Evolutionary conservation across 805 yeast genomes (phyloP).

Genomic region (Phaffomyces antillensis): DNA sequence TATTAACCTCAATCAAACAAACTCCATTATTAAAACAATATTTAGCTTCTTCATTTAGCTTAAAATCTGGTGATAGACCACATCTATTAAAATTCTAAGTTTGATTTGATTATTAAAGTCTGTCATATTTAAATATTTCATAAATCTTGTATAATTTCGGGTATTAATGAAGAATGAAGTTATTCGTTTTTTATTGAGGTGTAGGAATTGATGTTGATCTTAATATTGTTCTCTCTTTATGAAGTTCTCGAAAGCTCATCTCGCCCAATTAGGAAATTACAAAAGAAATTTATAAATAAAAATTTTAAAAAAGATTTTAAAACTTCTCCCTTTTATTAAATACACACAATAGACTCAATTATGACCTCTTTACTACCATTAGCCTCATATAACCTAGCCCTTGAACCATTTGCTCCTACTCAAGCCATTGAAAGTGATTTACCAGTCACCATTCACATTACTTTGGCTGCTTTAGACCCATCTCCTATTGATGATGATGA

Average conservation of each 20-base stretch:
- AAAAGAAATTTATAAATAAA: conserved; percentile 15
- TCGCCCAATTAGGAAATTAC: conserved; percentile 19
- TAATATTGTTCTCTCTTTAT: not conserved
- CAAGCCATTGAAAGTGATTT: conserved; percentile 81
- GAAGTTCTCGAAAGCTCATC: conserved; percentile 7
- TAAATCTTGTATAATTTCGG: conserved; percentile 20
- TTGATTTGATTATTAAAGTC: conserved; percentile 1
- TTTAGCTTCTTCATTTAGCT: conserved; percentile 91
- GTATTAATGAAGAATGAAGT: conserved; percentile 16
- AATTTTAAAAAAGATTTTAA: conserved; percentile 3
- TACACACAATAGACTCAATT: not conserved
- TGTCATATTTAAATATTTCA: conserved; percentile 4
- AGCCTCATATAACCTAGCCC: conserved; percentile 78
- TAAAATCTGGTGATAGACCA: conserved; percentile 98
- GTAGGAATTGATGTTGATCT: not conserved
- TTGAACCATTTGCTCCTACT: conserved; percentile 80
- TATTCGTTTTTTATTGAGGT: conserved; percentile 16
- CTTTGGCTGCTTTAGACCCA: conserved; percentile 95
- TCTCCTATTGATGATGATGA: conserved; percentile 72
- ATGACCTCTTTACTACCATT: conserved; percentile 78
- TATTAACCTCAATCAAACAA: conserved; percentile 90
- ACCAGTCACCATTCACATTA: conserved; percentile 85
- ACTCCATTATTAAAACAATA: conserved; percentile 96
- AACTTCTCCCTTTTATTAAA: too few relatives aligned
- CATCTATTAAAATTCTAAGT: conserved; percentile 94